Percentiles rank a stretch among this genome's conserved stretches.
phyloP scores from a whole-genome alignment of 495 filamentous ascomycete genomes.

The Hypoxylon perforatum region DNA sequence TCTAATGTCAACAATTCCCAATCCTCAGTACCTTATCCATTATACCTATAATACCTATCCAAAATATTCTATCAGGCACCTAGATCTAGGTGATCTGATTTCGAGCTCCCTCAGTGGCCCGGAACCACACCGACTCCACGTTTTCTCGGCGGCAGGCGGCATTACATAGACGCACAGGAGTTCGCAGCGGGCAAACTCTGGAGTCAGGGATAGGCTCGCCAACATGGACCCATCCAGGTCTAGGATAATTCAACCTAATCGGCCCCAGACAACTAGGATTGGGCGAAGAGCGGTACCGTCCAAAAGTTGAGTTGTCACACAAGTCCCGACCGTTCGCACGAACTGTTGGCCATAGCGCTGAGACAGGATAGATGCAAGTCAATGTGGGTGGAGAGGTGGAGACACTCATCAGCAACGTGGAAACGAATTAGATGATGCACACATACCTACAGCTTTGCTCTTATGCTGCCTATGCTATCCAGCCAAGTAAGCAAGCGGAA shows the following conservation, averaged over 20 bases:
- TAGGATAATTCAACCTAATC: neutral
- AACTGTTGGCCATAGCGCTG: conserved; percentile 57
- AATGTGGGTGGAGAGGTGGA: conserved; percentile 20
- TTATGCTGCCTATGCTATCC: conserved; percentile 9
- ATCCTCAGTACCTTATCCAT: no score
- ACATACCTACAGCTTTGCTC: conserved; percentile 5
- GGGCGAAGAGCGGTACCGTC: conserved; percentile 11
- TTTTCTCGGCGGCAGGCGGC: conserved; percentile 34
- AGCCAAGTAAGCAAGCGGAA: neutral
- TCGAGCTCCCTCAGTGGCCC: conserved; percentile 1
- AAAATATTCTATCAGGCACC: no score
- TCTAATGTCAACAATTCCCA: no score
- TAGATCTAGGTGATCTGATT: no score
- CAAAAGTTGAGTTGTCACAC: conserved; percentile 47
- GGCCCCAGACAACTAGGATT: conserved; percentile 25
- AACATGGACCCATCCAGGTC: conserved; percentile 2
- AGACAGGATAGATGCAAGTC: conserved; percentile 34
- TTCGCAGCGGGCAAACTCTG: conserved; percentile 31
- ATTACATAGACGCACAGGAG: conserved; percentile 39
- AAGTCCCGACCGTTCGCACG: conserved; percentile 49
- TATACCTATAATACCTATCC: conserved; percentile 2
- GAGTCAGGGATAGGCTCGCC: conserved; percentile 6
- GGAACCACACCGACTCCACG: conserved; percentile 34
- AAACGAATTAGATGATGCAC: conserved; percentile 12
- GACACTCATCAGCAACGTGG: conserved; percentile 5